A percentile compares a stretch with the other conserved stretches of the same genome.
These are phyloP conservation scores for Phlyctochytrium planicorne DNA, from an alignment of 192 early-diverging fungal species.

Conservation along the genomic window DNA sequence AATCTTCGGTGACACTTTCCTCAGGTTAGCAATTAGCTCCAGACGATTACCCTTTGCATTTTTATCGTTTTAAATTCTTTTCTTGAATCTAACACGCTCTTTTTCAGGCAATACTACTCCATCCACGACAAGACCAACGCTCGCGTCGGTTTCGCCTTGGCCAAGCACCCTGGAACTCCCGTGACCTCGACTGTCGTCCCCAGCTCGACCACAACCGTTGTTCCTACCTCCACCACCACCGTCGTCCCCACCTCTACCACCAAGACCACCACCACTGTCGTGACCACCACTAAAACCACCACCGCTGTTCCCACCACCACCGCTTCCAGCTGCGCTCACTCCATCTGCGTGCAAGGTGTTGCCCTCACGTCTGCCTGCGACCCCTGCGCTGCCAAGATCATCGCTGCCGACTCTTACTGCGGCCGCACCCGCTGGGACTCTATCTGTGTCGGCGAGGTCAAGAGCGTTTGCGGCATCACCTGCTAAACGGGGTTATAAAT, in stretches of 20 bases:
- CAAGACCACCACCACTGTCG: background rate
- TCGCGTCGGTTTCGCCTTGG: background rate
- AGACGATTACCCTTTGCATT: too few relatives aligned
- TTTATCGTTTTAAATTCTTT: too few relatives aligned
- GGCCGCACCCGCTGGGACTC: constrained; percentile 13
- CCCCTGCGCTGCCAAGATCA: constrained; percentile 14
- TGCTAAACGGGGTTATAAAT: background rate
- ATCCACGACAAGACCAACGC: background rate
- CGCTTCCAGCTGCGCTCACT: constrained; percentile 4
- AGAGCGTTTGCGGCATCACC: background rate
- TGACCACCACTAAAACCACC: background rate
- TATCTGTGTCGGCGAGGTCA: constrained; percentile 19
- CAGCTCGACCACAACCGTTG: background rate
- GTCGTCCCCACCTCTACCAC: background rate
- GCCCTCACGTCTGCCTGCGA: constrained; percentile 16
- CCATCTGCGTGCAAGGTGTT: constrained; percentile 5
- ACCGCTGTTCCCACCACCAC: background rate
- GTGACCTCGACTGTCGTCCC: background rate
- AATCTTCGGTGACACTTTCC: background rate
- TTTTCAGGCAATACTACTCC: background rate
- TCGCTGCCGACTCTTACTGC: constrained; percentile 28
- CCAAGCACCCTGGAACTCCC: background rate
- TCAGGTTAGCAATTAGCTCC: too few relatives aligned
- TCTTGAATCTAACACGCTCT: too few relatives aligned
- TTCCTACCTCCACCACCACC: background rate